Evolutionary conservation across 257 asterid species (phyloP).

Genomic region (Apocynum venetum): DNA sequence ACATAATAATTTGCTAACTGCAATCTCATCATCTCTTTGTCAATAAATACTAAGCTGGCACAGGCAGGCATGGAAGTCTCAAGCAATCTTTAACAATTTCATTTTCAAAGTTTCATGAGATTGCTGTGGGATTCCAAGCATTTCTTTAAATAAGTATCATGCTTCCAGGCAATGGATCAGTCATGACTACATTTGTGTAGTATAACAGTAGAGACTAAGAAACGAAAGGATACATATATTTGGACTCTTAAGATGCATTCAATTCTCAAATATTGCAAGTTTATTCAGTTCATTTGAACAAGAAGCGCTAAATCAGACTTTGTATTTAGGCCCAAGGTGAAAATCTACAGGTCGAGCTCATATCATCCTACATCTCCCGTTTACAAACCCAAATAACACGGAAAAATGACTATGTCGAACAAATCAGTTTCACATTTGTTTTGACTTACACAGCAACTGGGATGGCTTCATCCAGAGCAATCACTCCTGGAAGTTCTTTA

Average conservation of each 20-base stretch:
- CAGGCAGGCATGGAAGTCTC: background rate
- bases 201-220: background rate
- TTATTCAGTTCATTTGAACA: slow-evolving; percentile 8
- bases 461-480: slow-evolving; percentile 76
- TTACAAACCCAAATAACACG: slow-evolving; percentile 29
- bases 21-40: background rate
- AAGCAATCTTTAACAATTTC: background rate
- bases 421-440: slow-evolving; percentile 15
- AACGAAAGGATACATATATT: background rate
- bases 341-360: slow-evolving; percentile 37
- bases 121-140: background rate
- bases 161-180: background rate
- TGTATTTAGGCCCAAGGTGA: slow-evolving; percentile 2
- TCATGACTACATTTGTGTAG: background rate
- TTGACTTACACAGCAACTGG: slow-evolving; percentile 59
- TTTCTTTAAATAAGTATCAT: background rate
- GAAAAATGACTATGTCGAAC: slow-evolving; percentile 21
- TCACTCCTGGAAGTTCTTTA: slow-evolving; percentile 77
- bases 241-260: background rate
- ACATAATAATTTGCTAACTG: background rate
- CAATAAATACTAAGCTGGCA: background rate
- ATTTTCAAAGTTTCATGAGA: background rate
- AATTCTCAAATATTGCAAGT: background rate
- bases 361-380: slow-evolving; percentile 34
- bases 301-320: background rate